Conservation (phyloP, 2,329 filamentous ascomycete species). For the Paramyrothecium sp. region DNA sequence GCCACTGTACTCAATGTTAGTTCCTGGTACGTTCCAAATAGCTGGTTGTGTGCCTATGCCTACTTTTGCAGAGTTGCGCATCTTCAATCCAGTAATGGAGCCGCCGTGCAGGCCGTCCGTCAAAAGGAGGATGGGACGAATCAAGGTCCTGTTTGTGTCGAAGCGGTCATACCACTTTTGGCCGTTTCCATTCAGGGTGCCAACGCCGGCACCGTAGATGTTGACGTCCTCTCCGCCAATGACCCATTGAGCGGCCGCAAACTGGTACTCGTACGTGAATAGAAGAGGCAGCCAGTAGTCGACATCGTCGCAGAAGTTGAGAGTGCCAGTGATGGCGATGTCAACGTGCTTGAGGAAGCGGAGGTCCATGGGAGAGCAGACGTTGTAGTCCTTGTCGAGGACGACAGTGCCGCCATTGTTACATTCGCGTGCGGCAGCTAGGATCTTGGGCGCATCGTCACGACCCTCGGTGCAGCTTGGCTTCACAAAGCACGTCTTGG, state of each 20-base stretch:
- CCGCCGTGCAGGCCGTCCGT: conserved; percentile 59
- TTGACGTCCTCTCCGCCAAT: conserved; percentile 42
- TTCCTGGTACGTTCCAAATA: background rate
- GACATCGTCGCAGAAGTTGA: conserved; percentile 60
- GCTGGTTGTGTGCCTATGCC: background rate
- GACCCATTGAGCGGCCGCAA: conserved; percentile 41
- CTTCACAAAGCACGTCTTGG: background rate
- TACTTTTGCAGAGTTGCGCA: conserved; percentile 50
- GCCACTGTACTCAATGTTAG: conserved; percentile 15
- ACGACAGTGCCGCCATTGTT: conserved; percentile 62
- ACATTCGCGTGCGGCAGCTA: conserved; percentile 32
- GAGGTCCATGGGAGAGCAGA: conserved; percentile 62
- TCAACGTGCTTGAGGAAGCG: conserved; percentile 63
- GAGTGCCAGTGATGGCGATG: conserved; percentile 52
- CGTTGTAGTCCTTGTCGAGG: conserved; percentile 56
- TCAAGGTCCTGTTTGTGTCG: conserved; percentile 45
- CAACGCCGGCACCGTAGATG: conserved; percentile 55
- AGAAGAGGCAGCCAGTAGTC: conserved; percentile 63
- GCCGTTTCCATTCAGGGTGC: conserved; percentile 58
- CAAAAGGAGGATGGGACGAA: conserved; percentile 61
- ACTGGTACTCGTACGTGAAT: conserved; percentile 64
- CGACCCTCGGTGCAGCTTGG: conserved; percentile 1
- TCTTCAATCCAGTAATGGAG: conserved; percentile 55
- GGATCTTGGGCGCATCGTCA: conserved; percentile 7
- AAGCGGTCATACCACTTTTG: conserved; percentile 60